These are phyloP conservation scores for Apocynum venetum DNA, from an alignment of 257 asterid species.

Conservation along the genomic window DNA sequence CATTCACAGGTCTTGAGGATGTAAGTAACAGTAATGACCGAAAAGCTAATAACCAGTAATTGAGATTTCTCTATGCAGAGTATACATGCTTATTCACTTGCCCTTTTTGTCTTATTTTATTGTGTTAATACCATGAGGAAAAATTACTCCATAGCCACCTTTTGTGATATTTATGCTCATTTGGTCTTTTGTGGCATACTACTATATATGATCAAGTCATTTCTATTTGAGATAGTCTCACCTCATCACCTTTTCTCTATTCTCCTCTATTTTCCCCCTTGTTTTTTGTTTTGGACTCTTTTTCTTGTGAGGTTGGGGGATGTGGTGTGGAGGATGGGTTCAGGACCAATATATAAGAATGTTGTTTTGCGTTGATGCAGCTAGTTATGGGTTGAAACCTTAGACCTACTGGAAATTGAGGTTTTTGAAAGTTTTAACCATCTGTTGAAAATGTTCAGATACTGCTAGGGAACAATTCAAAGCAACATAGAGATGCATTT, in stretches of 20 bases:
- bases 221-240: neutral
- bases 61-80: neutral
- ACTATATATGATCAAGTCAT: neutral
- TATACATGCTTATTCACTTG: neutral
- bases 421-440: neutral
- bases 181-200: neutral
- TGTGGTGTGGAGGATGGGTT: neutral
- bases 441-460: neutral
- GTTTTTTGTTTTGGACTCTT: neutral
- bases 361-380: neutral
- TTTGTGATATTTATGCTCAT: neutral
- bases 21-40: constrained; percentile 47
- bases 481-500: neutral
- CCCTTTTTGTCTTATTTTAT: neutral
- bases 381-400: neutral
- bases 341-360: neutral
- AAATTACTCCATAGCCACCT: neutral
- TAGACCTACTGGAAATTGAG: neutral
- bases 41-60: neutral
- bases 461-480: neutral
- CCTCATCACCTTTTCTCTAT: neutral
- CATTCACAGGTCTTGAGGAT: constrained; percentile 96
- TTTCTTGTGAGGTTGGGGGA: too few species aligned
- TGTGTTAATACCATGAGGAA: neutral
- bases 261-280: neutral